Percentiles rank a stretch among this genome's conserved stretches.
phyloP scores from a whole-genome alignment of 2,329 filamentous ascomycete species.

The Microdochium bolleyi region DNA sequence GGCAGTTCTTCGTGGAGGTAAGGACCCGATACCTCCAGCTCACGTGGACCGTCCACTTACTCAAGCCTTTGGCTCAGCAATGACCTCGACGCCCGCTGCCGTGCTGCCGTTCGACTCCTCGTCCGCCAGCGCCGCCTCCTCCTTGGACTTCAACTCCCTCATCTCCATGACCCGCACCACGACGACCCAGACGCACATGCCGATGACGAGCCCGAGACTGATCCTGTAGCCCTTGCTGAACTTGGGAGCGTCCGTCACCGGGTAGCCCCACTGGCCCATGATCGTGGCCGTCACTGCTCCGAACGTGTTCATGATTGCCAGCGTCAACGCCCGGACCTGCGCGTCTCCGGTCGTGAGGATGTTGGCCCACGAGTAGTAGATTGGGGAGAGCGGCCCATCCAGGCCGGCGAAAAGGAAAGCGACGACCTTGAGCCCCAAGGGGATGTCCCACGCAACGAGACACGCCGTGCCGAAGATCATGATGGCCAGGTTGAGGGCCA shows the following conservation, averaged over 20 bases:
- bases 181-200: slow-evolving; percentile 14
- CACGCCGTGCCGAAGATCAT: slow-evolving; percentile 24
- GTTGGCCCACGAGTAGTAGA: slow-evolving; percentile 26
- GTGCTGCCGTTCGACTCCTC: slow-evolving; percentile 1
- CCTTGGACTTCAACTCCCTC: background rate
- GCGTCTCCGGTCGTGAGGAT: slow-evolving; percentile 21
- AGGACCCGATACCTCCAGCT: no score
- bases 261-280: slow-evolving; percentile 24
- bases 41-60: background rate
- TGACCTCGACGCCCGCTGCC: background rate
- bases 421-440: slow-evolving; percentile 20
- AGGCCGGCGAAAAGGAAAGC: slow-evolving; percentile 25
- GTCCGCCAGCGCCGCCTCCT: slow-evolving; percentile 1
- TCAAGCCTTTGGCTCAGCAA: background rate
- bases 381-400: slow-evolving; percentile 24
- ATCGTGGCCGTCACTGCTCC: slow-evolving; percentile 19
- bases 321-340: slow-evolving; percentile 27
- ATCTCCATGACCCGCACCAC: slow-evolving; percentile 11
- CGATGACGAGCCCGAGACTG: slow-evolving; percentile 15
- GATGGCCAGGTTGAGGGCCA: slow-evolving; percentile 20
- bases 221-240: slow-evolving; percentile 19
- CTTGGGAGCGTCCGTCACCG: slow-evolving; percentile 20
- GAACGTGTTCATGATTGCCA: slow-evolving; percentile 23
- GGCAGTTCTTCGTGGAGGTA: no score
- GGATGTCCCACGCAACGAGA: slow-evolving; percentile 21